Conservation (phyloP, 2,329 filamentous ascomycete species). For the Cercospora citrullina region DNA sequence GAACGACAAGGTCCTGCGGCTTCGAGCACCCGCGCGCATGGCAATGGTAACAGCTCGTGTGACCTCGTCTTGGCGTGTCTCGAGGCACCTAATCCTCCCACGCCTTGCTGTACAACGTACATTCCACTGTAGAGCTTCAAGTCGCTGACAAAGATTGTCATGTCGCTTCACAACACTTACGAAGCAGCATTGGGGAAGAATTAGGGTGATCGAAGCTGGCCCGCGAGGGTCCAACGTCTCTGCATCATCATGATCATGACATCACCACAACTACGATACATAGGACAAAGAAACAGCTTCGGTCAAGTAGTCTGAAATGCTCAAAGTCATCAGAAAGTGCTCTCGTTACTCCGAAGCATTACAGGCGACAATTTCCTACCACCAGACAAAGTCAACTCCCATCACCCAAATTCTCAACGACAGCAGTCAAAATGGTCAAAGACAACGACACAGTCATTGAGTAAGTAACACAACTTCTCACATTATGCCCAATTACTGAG, state of each 20-base stretch:
- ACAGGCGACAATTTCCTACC: neutral
- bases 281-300: neutral
- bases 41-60: neutral
- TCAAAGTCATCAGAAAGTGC: neutral
- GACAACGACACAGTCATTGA: slow-evolving; percentile 53
- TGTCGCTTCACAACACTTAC: neutral
- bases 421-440: slow-evolving; percentile 51
- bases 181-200: neutral
- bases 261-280: neutral
- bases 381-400: neutral
- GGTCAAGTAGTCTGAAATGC: neutral
- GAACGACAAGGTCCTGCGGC: neutral
- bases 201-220: neutral
- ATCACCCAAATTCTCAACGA: neutral
- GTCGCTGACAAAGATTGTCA: neutral
- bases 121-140: neutral
- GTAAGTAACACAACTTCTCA: slow-evolving; percentile 35
- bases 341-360: neutral
- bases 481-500: neutral
- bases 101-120: neutral
- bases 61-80: neutral
- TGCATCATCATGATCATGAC: neutral
- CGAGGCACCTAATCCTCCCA: neutral
- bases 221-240: neutral
- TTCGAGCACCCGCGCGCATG: neutral